Percentiles rank a stretch among this genome's conserved stretches.
Evolutionary conservation across 345 rosid species (phyloP).

Genomic region (Salix dunnii): DNA sequence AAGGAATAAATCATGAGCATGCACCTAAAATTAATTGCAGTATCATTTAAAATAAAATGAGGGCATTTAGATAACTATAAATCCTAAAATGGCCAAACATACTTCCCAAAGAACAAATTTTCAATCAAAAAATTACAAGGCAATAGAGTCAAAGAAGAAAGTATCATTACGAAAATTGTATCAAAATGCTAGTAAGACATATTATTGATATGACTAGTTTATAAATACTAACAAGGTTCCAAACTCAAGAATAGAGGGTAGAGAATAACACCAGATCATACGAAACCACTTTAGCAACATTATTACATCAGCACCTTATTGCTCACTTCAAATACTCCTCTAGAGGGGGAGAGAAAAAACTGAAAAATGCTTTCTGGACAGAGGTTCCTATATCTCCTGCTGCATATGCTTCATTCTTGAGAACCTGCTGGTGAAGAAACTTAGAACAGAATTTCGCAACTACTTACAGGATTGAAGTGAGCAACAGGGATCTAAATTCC

Average conservation of each 20-base stretch:
- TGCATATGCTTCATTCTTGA: conserved; percentile 58
- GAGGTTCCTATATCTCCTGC: conserved; percentile 73
- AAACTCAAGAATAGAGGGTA: background rate
- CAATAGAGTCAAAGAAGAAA: background rate
- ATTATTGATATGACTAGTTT: background rate
- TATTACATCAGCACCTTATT: background rate
- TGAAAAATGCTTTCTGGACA: conserved; percentile 72
- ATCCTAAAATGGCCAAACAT: background rate
- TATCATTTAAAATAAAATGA: background rate
- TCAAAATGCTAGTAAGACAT: background rate
- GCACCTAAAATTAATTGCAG: background rate
- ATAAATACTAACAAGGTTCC: background rate
- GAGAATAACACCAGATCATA: background rate
- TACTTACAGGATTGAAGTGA: conserved; percentile 29
- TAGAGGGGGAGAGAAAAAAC: conserved; percentile 31
- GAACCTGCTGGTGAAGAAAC: conserved; percentile 83
- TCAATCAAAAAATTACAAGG: background rate
- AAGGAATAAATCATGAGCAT: background rate
- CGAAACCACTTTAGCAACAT: background rate
- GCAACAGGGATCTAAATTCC: background rate
- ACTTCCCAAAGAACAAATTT: background rate
- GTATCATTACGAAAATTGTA: background rate
- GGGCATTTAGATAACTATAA: background rate
- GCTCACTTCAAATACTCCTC: background rate
- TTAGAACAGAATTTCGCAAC: conserved; percentile 94